Evolutionary conservation across 1,284 basidiomycete species (phyloP).

Genomic region (Pulveroboletus sp.): DNA sequence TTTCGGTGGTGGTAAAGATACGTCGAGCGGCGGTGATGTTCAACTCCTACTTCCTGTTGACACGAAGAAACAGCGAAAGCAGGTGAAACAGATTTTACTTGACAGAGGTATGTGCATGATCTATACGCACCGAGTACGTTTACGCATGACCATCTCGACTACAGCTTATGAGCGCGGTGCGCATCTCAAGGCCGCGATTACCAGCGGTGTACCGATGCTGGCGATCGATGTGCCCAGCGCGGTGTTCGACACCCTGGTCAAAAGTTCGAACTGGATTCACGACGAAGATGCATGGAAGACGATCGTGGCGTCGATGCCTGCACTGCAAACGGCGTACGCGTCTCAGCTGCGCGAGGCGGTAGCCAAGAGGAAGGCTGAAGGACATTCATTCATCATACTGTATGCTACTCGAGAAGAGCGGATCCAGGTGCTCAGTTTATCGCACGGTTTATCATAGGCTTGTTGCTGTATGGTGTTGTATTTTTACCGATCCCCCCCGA

Average conservation of each 20-base stretch:
- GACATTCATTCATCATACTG: conserved; percentile 61
- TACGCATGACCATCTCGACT: conserved; percentile 1
- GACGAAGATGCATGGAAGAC: conserved; percentile 75
- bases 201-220: conserved; percentile 63
- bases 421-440: conserved; percentile 57
- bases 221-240: conserved; percentile 64
- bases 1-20: conserved; percentile 46
- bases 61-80: conserved; percentile 71
- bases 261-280: conserved; percentile 60
- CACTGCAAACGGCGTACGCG: conserved; percentile 58
- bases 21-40: conserved; percentile 43
- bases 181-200: conserved; percentile 57
- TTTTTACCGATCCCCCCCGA: too few relatives aligned
- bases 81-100: conserved; percentile 66
- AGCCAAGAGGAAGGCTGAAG: conserved; percentile 59
- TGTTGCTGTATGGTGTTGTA: not conserved
- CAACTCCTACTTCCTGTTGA: conserved; percentile 68
- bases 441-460: conserved; percentile 13
- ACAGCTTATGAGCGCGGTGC: conserved; percentile 63
- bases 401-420: conserved; percentile 73
- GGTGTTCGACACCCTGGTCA: conserved; percentile 64
- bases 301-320: conserved; percentile 54
- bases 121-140: not conserved
- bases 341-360: conserved; percentile 66
- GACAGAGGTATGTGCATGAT: conserved; percentile 54